phyloP scores from a whole-genome alignment of 1,284 basidiomycete genomes.

The Stygiomarasmius scandens region DNA sequence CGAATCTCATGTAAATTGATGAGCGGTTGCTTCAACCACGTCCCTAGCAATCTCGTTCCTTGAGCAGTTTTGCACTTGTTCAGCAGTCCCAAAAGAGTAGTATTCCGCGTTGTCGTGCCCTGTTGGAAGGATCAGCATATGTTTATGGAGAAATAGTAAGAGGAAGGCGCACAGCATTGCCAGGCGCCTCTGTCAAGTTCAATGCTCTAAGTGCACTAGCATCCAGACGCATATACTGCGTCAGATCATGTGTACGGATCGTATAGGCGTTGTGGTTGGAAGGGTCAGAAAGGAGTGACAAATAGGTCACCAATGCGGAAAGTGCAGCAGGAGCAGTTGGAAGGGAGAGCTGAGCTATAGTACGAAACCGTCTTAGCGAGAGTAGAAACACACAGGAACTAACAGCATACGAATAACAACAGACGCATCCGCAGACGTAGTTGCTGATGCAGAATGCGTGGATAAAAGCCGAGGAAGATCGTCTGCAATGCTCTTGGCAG shows the following conservation, averaged over 20 bases:
- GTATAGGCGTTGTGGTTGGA: slow-evolving; percentile 84
- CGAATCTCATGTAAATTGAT: slow-evolving; percentile 94
- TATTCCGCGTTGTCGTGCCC: slow-evolving; percentile 68
- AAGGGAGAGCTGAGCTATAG: slow-evolving; percentile 76
- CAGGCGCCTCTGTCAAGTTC: slow-evolving; percentile 80
- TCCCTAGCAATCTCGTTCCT: slow-evolving; percentile 87
- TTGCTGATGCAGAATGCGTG: slow-evolving; percentile 34
- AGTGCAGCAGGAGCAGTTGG: slow-evolving; percentile 82
- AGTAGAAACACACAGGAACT: neutral
- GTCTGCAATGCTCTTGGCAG: slow-evolving; percentile 79
- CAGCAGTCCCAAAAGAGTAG: slow-evolving; percentile 86
- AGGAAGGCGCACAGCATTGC: slow-evolving; percentile 46
- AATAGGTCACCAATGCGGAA: slow-evolving; percentile 82
- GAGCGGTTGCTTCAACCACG: slow-evolving; percentile 97
- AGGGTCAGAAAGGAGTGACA: slow-evolving; percentile 82
- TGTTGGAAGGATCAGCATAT: neutral
- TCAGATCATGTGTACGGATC: slow-evolving; percentile 87
- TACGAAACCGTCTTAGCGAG: neutral
- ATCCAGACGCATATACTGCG: slow-evolving; percentile 95
- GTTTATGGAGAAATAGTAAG: neutral
- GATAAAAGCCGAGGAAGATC: slow-evolving; percentile 82
- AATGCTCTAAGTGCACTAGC: slow-evolving; percentile 92
- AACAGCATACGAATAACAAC: slow-evolving; percentile 47
- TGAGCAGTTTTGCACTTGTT: slow-evolving; percentile 98
- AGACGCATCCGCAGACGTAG: slow-evolving; percentile 50